Evolutionary conservation across 164 flowering plant genomes (phyloP), one percentile per base, ranked within the genome.

Genomic region (Liriodendron chinense): DNA sequence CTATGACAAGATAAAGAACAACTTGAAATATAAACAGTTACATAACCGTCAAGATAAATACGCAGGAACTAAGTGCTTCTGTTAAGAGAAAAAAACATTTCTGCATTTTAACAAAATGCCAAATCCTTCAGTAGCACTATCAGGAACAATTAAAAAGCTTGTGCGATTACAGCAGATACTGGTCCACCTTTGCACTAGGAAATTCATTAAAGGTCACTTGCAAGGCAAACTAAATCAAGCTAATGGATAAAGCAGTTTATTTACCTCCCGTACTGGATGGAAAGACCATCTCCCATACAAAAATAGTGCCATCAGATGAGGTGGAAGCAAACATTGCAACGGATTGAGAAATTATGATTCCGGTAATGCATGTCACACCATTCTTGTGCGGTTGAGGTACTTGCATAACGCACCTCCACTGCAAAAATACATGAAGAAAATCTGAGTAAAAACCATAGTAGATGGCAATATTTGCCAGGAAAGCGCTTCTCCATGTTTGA

Each of bases 281-380:
- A 69, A 96, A 78, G 49, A 74, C 69, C 61, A 92, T 34, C 77
- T 89, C 95, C 95, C 98, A 92, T 48, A 94, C 73, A 81, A 75
- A 71, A 75, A 92, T 91, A 34, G 83, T 72, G 61, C 95, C 87
- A 88, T 96, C 99, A 68, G 98, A 96, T 77, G 97, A 89, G 74
- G 94, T 83, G 57, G 98, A 91, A 59, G 94, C 97, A 80, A 92
- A 88, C 7, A 94, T 61, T 26, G 90, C 91, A 68, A 86, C 88
- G 61, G 75, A 80, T 70, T 85, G 71, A 75, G 94, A 92, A 78
- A 90, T 62, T 90, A 90, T 80, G 69, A 86, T 80, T 70, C 89
- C 92, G 77, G 88, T 80, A 76, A 96, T 90, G 85, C 99, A 96
- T 10, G 98, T 96, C 74, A 94, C 93, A 69, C 99, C 98, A 80